These are phyloP conservation scores for Apostasia shenzhenica DNA, from an alignment of 106 monocot genomes.

Conservation along the genomic window DNA sequence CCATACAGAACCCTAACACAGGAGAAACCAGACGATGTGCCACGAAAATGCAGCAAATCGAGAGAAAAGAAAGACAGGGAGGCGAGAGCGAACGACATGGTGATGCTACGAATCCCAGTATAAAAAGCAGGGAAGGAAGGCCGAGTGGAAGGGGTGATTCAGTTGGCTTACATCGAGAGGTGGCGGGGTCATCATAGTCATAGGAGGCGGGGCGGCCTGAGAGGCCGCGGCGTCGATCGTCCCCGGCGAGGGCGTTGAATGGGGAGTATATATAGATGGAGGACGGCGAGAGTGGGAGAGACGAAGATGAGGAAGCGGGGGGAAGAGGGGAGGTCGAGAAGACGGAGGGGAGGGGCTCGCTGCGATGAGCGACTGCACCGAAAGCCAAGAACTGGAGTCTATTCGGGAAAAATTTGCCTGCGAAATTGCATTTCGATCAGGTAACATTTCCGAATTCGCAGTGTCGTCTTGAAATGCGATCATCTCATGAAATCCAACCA, in stretches of 20 bases:
- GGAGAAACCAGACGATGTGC: background rate
- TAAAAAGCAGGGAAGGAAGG: background rate
- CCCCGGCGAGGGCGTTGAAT: background rate
- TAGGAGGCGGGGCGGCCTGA: slow-evolving; percentile 3
- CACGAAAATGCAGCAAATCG: background rate
- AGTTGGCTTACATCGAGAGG: slow-evolving; percentile 36
- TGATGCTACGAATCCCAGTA: too few relatives aligned
- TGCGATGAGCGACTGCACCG: too few relatives aligned
- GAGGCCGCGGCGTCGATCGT: slow-evolving; percentile 10
- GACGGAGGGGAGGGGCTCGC: background rate
- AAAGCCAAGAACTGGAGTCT: too few relatives aligned
- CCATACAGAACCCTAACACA: too few relatives aligned
- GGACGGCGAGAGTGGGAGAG: background rate
- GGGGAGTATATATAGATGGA: background rate
- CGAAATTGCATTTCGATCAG: too few relatives aligned
- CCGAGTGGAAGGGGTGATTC: background rate
- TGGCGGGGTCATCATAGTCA: slow-evolving; percentile 64
- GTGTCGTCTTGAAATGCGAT: too few relatives aligned
- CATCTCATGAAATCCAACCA: too few relatives aligned
- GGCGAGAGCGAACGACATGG: too few relatives aligned
- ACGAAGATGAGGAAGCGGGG: background rate
- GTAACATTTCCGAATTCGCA: too few relatives aligned
- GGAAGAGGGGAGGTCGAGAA: slow-evolving; percentile 1
- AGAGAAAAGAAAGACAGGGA: background rate
- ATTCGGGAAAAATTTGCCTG: too few relatives aligned